phyloP scores from a whole-genome alignment of 768 basidiomycete genomes.

The Tricholoma terreum region DNA sequence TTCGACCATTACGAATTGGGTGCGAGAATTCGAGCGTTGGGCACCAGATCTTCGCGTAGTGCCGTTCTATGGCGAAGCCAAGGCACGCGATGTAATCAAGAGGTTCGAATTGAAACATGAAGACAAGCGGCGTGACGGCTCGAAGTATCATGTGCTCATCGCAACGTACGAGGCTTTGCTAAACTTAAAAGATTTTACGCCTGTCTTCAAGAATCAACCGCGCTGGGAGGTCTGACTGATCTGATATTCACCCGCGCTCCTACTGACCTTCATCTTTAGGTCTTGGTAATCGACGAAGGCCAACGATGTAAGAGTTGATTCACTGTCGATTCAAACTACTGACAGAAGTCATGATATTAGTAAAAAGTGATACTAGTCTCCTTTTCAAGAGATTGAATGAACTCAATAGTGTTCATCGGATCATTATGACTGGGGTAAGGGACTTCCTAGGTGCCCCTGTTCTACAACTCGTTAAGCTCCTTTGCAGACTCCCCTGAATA shows the following conservation, averaged over 20 bases:
- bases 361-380: constrained; percentile 77
- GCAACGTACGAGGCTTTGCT: constrained; percentile 90
- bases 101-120: constrained; percentile 77
- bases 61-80: constrained; percentile 80
- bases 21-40: constrained; percentile 90
- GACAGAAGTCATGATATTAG: constrained; percentile 36
- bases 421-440: constrained; percentile 85
- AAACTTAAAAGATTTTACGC: constrained; percentile 60
- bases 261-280: constrained; percentile 23
- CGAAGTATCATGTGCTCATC: constrained; percentile 85
- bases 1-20: constrained; percentile 94
- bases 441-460: not conserved
- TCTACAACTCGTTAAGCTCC: constrained; percentile 4
- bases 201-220: constrained; percentile 76
- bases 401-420: constrained; percentile 71
- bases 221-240: constrained; percentile 72
- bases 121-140: constrained; percentile 35
- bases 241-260: not conserved
- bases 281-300: constrained; percentile 91
- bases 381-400: constrained; percentile 83
- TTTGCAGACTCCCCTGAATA: constrained; percentile 85
- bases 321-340: constrained; percentile 7
- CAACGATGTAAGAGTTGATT: constrained; percentile 64
- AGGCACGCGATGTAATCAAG: constrained; percentile 76
- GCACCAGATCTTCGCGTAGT: constrained; percentile 74